Conservation (phyloP, 805 yeast species). For the Lipomyces orientalis region DNA sequence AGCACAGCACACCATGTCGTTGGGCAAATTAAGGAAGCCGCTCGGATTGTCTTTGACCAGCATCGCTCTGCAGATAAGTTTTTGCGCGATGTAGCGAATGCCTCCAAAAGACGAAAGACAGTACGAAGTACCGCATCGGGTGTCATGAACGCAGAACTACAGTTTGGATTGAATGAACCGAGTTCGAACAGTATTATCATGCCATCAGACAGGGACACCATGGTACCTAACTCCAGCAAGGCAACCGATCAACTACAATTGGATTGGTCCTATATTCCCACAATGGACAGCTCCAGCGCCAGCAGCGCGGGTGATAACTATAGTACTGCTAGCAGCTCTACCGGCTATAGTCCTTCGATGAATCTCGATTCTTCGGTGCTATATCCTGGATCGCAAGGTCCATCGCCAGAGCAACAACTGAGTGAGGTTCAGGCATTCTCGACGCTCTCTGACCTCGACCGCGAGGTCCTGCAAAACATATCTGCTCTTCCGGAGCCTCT, state of each 20-base stretch:
- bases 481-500: conserved; percentile 1
- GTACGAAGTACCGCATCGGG: background rate
- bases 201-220: background rate
- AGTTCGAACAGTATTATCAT: background rate
- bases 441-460: background rate
- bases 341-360: background rate
- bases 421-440: background rate
- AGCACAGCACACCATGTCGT: conserved; percentile 18
- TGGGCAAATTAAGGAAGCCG: conserved; percentile 20
- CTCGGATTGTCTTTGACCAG: conserved; percentile 20
- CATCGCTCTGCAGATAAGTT: conserved; percentile 8
- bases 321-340: background rate
- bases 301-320: background rate
- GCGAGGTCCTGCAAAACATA: background rate
- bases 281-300: background rate
- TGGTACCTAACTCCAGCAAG: background rate
- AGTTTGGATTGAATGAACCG: background rate
- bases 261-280: background rate
- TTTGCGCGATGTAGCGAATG: background rate
- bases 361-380: background rate
- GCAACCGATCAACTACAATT: background rate
- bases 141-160: background rate
- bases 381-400: background rate
- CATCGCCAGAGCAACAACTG: background rate
- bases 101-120: background rate